Evolutionary conservation across 257 asterid genomes (phyloP).

Genomic region (Solanum bulbocastanum): DNA sequence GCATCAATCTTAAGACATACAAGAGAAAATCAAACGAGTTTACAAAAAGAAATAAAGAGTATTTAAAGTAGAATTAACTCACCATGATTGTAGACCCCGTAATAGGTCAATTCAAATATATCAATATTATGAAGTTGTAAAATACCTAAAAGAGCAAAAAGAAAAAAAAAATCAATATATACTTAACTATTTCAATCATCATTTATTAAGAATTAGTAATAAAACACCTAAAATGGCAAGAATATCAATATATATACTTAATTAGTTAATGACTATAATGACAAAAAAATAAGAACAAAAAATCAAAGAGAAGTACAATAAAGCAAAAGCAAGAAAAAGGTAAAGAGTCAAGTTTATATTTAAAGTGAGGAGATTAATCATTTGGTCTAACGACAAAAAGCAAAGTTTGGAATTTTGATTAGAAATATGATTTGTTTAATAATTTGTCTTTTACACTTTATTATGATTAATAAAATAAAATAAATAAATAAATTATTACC

Average conservation of each 20-base stretch:
- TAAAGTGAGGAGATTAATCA: constrained; percentile 5
- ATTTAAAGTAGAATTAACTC: neutral
- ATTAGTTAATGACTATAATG: neutral
- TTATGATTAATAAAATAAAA: neutral
- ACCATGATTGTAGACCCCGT: neutral
- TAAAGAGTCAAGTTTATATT: neutral
- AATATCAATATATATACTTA: neutral
- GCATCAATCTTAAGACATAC: neutral
- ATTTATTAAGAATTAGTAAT: neutral
- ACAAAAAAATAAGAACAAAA: neutral
- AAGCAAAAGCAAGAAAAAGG: neutral
- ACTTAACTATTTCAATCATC: neutral
- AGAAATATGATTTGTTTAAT: constrained; percentile 10
- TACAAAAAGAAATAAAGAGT: fast-evolving
- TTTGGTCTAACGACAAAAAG: constrained; percentile 19
- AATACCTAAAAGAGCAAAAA: neutral
- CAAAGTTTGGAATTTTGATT: neutral
- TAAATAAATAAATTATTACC: neutral
- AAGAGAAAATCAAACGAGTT: neutral
- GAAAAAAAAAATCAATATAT: neutral
- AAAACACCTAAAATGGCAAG: neutral
- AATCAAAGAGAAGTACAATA: neutral
- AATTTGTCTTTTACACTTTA: constrained; percentile 8
- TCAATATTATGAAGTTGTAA: neutral
- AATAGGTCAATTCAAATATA: neutral